Conservation (phyloP, 768 basidiomycete species). For the Lentinula boryana region DNA sequence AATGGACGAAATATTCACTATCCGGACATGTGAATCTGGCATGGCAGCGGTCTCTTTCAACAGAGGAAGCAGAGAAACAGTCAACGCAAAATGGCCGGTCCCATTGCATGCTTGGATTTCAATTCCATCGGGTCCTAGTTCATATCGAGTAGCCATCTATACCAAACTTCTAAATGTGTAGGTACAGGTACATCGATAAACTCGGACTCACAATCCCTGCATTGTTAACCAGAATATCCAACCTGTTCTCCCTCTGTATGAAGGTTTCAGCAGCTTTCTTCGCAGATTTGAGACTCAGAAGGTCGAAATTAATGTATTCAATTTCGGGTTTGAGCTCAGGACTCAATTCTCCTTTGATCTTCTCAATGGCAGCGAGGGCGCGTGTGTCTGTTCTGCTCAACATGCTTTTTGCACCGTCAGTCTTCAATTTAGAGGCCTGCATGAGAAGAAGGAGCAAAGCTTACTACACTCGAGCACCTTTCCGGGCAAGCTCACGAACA, state of each 20-base stretch:
- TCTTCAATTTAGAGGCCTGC: no score
- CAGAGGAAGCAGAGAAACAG: constrained; percentile 2
- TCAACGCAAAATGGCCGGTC: not conserved
- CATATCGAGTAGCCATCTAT: not conserved
- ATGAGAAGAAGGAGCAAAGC: not conserved
- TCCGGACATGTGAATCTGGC: constrained; percentile 5
- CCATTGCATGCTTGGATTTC: not conserved
- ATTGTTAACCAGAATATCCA: constrained; percentile 10
- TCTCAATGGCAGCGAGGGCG: constrained; percentile 4
- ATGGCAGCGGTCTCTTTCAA: not conserved
- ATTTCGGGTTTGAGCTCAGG: not conserved
- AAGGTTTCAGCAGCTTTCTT: constrained; percentile 7
- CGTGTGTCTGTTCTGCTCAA: not conserved
- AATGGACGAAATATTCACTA: constrained; percentile 1
- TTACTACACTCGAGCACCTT: constrained; percentile 8
- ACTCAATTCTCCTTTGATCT: not conserved
- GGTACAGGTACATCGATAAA: not conserved
- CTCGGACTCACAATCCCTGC: constrained; percentile 3
- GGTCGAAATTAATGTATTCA: constrained; percentile 7
- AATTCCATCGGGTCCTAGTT: constrained; percentile 2
- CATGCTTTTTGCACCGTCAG: not conserved
- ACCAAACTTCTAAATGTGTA: not conserved
- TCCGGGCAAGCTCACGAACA: constrained; percentile 6
- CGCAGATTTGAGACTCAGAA: constrained; percentile 4
- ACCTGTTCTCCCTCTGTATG: constrained; percentile 2